phyloP scores from a whole-genome alignment of 441 rosid genomes.

The Croton laevigatus region DNA sequence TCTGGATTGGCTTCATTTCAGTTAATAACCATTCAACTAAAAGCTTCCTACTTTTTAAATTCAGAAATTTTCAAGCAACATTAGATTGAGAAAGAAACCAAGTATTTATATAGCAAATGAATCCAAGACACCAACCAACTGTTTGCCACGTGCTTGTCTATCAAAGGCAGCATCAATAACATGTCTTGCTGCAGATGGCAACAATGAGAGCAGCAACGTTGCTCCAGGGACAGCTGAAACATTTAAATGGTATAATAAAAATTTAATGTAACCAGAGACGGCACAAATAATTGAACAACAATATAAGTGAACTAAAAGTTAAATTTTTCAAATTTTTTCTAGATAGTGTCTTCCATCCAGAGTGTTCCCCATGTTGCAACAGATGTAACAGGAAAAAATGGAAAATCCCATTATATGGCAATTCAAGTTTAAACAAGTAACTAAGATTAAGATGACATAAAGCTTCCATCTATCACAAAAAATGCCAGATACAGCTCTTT shows the following conservation, averaged over 20 bases:
- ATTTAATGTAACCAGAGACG: slow-evolving; percentile 5
- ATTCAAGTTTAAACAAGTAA: too few relatives aligned
- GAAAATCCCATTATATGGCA: neutral
- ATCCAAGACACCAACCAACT: slow-evolving; percentile 56
- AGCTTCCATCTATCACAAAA: neutral
- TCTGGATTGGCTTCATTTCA: neutral
- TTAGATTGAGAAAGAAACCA: slow-evolving; percentile 7
- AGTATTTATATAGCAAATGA: slow-evolving; percentile 5
- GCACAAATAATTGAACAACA: neutral
- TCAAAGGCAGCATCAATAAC: slow-evolving; percentile 68
- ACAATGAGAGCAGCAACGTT: slow-evolving; percentile 46
- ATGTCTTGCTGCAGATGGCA: slow-evolving; percentile 70
- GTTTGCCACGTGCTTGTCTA: slow-evolving; percentile 65
- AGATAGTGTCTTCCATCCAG: neutral
- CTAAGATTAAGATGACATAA: neutral
- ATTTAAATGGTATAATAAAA: slow-evolving; percentile 18
- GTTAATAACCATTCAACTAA: neutral
- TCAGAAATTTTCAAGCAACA: neutral
- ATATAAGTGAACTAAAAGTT: neutral
- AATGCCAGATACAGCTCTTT: neutral
- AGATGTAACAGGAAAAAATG: neutral
- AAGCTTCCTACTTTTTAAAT: neutral
- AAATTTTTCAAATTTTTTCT: neutral
- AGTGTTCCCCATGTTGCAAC: neutral
- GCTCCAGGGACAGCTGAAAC: slow-evolving; percentile 68